Evolutionary conservation across 352 stramenopile genomes (phyloP).

Genomic region (Globisporangium emineosum): DNA sequence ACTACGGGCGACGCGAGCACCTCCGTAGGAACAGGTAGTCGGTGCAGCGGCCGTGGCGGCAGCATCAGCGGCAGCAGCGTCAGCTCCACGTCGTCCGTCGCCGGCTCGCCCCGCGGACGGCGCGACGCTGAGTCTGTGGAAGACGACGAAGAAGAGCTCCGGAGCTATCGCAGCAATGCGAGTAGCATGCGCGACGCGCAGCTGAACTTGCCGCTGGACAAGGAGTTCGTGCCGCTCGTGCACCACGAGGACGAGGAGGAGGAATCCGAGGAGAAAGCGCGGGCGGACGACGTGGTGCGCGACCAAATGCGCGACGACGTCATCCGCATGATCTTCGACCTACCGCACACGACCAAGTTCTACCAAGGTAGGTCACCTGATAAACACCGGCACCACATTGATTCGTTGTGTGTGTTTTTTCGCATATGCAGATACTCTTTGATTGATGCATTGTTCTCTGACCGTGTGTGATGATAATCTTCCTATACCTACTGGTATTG

Average conservation of each 20-base stretch:
- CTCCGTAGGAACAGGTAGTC: not conserved
- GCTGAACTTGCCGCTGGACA: conserved; percentile 37
- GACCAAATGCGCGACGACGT: conserved; percentile 74
- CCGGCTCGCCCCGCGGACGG: conserved; percentile 17
- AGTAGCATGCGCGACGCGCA: conserved; percentile 21
- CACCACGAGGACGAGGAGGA: conserved; percentile 22
- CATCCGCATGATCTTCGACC: conserved; percentile 86
- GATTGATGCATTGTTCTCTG: not conserved
- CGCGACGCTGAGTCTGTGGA: conserved; percentile 20
- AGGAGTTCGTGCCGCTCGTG: conserved; percentile 42
- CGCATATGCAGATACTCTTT: not conserved
- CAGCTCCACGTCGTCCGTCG: conserved; percentile 2
- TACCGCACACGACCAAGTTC: conserved; percentile 68
- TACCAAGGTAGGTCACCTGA: conserved; percentile 68
- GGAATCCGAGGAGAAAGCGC: conserved; percentile 9
- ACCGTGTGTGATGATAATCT: not conserved
- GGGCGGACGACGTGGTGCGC: conserved; percentile 29
- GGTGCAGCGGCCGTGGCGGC: conserved; percentile 17
- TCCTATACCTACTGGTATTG: not conserved
- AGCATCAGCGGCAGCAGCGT: conserved; percentile 8
- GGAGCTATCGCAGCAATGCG: conserved; percentile 23
- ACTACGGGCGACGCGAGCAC: conserved; percentile 19
- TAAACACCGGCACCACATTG: too few species aligned
- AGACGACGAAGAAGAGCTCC: conserved; percentile 17
- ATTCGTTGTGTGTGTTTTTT: too few species aligned